These are phyloP conservation scores for Hibiscus tridactylites DNA, from an alignment of 345 rosid genomes.

Conservation along the genomic window DNA sequence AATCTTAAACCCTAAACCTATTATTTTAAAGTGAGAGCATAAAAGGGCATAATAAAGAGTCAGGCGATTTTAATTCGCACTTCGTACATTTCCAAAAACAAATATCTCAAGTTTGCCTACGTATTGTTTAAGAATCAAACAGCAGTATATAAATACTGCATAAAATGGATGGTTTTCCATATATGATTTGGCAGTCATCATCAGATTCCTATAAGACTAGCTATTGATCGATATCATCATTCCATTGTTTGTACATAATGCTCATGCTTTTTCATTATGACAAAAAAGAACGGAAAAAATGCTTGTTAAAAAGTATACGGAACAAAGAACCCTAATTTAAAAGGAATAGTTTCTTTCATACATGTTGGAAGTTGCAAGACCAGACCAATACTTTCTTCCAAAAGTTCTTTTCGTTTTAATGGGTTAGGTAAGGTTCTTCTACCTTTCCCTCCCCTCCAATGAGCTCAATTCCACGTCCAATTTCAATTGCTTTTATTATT, in stretches of 20 bases:
- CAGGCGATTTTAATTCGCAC: too few relatives aligned
- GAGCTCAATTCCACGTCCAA: background rate
- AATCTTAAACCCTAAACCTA: too few relatives aligned
- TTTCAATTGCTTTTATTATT: background rate
- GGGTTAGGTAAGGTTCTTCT: conserved; percentile 5
- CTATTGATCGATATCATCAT: background rate
- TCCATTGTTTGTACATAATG: background rate
- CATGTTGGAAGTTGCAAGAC: background rate
- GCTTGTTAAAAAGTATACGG: background rate
- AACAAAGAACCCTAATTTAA: background rate
- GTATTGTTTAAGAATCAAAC: background rate
- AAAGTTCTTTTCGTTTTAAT: background rate
- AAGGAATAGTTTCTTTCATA: background rate
- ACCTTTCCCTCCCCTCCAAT: background rate
- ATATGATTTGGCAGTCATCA: background rate
- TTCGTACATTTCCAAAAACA: background rate
- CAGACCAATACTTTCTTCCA: background rate
- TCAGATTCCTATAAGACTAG: background rate
- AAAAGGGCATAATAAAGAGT: too few relatives aligned
- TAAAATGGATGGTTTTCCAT: background rate
- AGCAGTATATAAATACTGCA: background rate
- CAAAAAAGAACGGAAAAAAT: background rate
- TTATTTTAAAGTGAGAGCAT: too few relatives aligned
- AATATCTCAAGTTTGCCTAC: background rate
- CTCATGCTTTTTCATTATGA: background rate